Base-by-base conservation (phyloP, 192 early-diverging fungal species). In the Chytriomyces confervae region DNA sequence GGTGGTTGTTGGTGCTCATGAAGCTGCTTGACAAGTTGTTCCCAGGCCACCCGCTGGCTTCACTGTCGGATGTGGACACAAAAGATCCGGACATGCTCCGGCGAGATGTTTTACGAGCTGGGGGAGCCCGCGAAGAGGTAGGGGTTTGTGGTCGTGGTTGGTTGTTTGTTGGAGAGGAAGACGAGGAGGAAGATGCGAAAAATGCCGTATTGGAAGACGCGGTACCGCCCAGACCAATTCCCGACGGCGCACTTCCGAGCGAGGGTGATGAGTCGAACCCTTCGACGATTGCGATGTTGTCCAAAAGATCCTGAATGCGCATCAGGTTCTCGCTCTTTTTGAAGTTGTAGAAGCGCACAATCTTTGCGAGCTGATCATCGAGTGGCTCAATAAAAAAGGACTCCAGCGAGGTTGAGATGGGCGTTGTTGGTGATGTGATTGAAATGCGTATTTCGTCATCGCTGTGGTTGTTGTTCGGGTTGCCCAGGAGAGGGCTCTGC, bases 311-410 rank as follows among this genome's bases (percentile, higher is more conserved):
- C 13, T 93, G 84, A n/a, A 94, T 87, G 72, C 93, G 86, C 45
- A 81, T 77, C 71, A 91, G 86, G 23, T 96, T 84, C 80, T 95
- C 93, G 0, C 84, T 85, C 75, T 97, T 95, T 78, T 96, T 96
- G 65, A 88, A 88, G 18, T 82, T 77, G 83, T 98, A 98, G 75
- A 97, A 97, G 45, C 80, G 79, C 48, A 87, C 86, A 71, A 98
- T 94, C 79, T 95, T 95, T 66, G 88, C 86, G 46, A 98, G 88
- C 68, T 97, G 94, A 68, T 88, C 89, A 78, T 97, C 94, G 7
- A 98, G 88, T 2, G 93, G 88, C 7, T 88, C 86, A 16, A 87
- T 82, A 71, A 98, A 96, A 82, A 84, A 77, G 9, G 62, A 27
- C 50, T 81, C 77, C 18, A 78, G 65, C 44, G 29, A 61, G 13